These are phyloP conservation scores for Thalassiosira profunda DNA, from an alignment of 108 stramenopile genomes.

Conservation along the genomic window DNA sequence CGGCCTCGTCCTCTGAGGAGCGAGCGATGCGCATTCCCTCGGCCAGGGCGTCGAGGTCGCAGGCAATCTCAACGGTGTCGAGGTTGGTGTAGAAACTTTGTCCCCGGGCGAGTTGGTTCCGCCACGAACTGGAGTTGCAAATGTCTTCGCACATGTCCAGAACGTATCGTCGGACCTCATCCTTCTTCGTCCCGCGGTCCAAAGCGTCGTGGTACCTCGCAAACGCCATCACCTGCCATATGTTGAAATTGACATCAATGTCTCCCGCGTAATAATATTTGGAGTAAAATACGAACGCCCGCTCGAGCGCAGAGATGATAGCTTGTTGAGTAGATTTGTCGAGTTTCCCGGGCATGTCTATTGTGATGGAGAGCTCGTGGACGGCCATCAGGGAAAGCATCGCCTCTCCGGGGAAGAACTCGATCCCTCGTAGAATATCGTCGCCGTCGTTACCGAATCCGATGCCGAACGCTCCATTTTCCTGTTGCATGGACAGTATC, in stretches of 20 bases:
- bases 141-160: conserved; percentile 46
- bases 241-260: conserved; percentile 53
- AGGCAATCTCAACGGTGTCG: conserved; percentile 54
- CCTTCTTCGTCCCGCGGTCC: neutral
- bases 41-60: conserved; percentile 52
- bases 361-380: conserved; percentile 12
- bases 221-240: conserved; percentile 60
- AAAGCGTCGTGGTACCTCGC: conserved; percentile 15
- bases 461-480: conserved; percentile 40
- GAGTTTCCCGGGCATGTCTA: neutral
- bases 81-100: conserved; percentile 51
- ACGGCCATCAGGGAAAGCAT: conserved; percentile 51
- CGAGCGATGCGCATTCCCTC: conserved; percentile 31
- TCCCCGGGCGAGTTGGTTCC: conserved; percentile 31
- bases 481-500: conserved; percentile 47
- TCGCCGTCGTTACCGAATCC: conserved; percentile 10
- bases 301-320: conserved; percentile 32
- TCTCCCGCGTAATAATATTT: conserved; percentile 30
- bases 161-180: conserved; percentile 12
- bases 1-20: neutral
- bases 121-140: conserved; percentile 41
- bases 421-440: conserved; percentile 36
- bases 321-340: neutral
- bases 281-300: conserved; percentile 49
- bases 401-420: conserved; percentile 59